These are phyloP conservation scores for Zea luxurians DNA, from an alignment of 176 grass and related monocot genomes.

Conservation along the genomic window DNA sequence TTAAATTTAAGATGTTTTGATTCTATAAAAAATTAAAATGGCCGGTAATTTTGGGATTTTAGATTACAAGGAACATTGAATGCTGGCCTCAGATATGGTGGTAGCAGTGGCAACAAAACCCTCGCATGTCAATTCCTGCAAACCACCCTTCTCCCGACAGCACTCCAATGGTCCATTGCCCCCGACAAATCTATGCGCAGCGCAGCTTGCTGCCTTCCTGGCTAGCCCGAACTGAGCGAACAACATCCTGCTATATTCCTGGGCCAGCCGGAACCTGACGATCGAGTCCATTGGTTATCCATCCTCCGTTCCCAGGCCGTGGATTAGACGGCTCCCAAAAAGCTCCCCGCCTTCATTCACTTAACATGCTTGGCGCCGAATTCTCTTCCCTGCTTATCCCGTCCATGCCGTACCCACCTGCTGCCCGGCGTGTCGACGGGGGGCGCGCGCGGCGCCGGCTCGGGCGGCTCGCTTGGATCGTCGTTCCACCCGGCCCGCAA, in stretches of 20 bases:
- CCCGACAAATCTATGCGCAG: background rate
- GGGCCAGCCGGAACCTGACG: slow-evolving; percentile 1
- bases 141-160: background rate
- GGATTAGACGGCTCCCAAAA: slow-evolving; percentile 23
- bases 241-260: background rate
- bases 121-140: background rate
- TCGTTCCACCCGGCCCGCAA: background rate
- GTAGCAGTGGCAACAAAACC: background rate
- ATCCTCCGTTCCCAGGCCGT: background rate
- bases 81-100: background rate
- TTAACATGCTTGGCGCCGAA: slow-evolving; percentile 13
- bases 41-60: too few species aligned
- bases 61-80: slow-evolving; percentile 14
- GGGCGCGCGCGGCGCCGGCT: background rate
- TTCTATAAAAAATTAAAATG: too few species aligned
- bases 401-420: background rate
- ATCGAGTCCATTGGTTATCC: slow-evolving; percentile 6
- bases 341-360: background rate
- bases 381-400: background rate
- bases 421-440: slow-evolving; percentile 36
- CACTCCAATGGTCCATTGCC: background rate
- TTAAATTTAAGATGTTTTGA: too few species aligned
- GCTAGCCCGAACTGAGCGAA: slow-evolving; percentile 7
- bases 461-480: background rate
- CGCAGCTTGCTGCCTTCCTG: background rate